Percentiles rank a stretch among this genome's conserved stretches.
phyloP scores from a whole-genome alignment of 2,329 filamentous ascomycete species.

The Talaromyces rugulosus region DNA sequence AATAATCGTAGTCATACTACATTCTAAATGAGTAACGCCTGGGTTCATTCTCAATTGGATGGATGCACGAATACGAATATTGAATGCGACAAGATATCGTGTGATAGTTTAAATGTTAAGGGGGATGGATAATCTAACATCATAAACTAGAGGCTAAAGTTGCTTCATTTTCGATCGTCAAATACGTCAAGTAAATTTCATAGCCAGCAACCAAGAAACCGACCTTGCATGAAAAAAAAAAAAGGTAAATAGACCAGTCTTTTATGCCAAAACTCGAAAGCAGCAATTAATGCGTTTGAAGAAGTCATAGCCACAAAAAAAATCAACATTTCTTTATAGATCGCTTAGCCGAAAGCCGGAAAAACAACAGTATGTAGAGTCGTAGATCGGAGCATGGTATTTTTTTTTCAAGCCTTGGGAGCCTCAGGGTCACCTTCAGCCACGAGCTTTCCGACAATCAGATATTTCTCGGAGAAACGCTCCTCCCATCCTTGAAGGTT shows the following conservation, averaged over 20 bases:
- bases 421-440: slow-evolving; percentile 52
- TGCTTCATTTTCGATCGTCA: not conserved
- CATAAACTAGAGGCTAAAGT: not conserved
- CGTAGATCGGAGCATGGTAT: not conserved
- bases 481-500: slow-evolving; percentile 89
- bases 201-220: not conserved
- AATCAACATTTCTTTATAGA: not conserved
- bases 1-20: not conserved
- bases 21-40: too few relatives aligned
- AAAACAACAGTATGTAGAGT: not conserved
- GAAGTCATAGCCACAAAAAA: not conserved
- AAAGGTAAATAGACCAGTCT: not conserved
- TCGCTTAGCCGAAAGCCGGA: not conserved
- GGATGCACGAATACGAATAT: too few relatives aligned
- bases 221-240: not conserved
- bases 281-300: not conserved
- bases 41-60: too few relatives aligned
- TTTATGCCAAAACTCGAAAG: not conserved
- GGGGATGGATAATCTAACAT: not conserved
- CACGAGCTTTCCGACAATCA: slow-evolving; percentile 86
- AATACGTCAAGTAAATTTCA: not conserved
- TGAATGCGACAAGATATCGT: too few relatives aligned
- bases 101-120: not conserved
- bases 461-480: slow-evolving; percentile 87
- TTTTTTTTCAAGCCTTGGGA: slow-evolving; percentile 11